Evolutionary conservation across 2,329 filamentous ascomycete genomes (phyloP).

Genomic region (Alternaria angustiovoidea): DNA sequence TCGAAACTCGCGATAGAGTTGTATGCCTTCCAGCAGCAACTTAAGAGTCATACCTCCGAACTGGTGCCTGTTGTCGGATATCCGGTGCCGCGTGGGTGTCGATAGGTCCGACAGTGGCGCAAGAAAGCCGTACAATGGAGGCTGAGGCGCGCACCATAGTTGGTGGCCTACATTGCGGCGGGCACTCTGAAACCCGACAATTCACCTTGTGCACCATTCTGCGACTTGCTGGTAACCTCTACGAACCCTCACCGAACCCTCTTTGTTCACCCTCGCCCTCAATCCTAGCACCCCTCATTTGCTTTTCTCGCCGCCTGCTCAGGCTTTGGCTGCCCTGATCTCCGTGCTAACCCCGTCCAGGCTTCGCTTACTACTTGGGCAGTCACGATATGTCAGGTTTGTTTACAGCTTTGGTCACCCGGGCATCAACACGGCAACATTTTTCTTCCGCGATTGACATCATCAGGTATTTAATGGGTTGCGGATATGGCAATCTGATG

Average conservation of each 20-base stretch:
- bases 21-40: constrained; percentile 1
- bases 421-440: constrained; percentile 11
- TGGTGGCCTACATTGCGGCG: not conserved
- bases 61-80: constrained; percentile 3
- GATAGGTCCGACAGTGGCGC: not conserved
- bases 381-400: constrained; percentile 3
- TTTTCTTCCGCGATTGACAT: constrained; percentile 12
- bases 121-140: not conserved
- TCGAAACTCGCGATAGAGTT: constrained; percentile 19
- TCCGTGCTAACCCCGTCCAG: constrained; percentile 1
- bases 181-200: not conserved
- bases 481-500: not conserved
- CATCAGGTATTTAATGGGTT: not conserved
- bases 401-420: constrained; percentile 14
- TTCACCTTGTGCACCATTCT: not conserved
- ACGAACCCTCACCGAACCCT: not conserved
- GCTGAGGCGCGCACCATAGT: not conserved
- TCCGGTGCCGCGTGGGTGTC: constrained; percentile 1
- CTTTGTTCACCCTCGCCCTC: not conserved
- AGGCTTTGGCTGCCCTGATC: not conserved
- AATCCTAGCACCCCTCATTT: constrained; percentile 7
- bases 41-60: constrained; percentile 7
- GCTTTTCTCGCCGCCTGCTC: constrained; percentile 9
- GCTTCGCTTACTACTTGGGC: not conserved
- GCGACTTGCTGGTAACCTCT: not conserved